Evolutionary conservation across 768 basidiomycete genomes (phyloP).

Genomic region (Suillus sp.): DNA sequence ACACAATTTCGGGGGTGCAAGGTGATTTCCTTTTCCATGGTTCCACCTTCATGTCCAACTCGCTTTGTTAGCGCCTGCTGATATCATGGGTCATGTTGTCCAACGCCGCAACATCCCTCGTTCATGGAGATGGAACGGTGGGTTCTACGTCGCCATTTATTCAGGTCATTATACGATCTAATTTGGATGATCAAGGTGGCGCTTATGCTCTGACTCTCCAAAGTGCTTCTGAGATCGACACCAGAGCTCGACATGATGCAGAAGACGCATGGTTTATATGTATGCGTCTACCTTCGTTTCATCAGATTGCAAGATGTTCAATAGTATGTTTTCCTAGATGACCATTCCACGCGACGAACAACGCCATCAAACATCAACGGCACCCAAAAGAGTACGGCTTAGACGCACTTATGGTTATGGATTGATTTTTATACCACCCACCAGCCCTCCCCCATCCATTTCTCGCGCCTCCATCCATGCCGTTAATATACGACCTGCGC

Average conservation of each 20-base stretch:
- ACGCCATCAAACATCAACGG: not conserved
- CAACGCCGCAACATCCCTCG: not conserved
- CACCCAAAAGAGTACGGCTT: not conserved
- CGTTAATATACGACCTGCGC: constrained; percentile 14
- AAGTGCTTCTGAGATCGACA: not conserved
- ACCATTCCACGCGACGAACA: not conserved
- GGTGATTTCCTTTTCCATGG: not conserved
- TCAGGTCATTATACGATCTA: not conserved
- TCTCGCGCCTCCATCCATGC: not conserved
- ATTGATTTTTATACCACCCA: not conserved
- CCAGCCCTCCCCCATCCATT: not conserved
- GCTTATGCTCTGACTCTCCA: not conserved
- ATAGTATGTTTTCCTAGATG: not conserved
- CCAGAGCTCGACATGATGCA: not conserved
- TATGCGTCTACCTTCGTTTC: not conserved
- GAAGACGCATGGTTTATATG: not conserved
- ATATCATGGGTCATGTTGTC: not conserved
- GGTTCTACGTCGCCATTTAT: not conserved
- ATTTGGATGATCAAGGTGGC: not conserved
- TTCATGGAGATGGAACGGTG: not conserved
- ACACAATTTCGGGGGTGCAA: not conserved
- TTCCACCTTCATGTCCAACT: not conserved
- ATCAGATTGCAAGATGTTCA: not conserved
- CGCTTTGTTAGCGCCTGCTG: not conserved
- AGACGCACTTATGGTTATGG: not conserved